phyloP scores from a whole-genome alignment of 768 basidiomycete species.

The Rhizopogon roseolus region DNA sequence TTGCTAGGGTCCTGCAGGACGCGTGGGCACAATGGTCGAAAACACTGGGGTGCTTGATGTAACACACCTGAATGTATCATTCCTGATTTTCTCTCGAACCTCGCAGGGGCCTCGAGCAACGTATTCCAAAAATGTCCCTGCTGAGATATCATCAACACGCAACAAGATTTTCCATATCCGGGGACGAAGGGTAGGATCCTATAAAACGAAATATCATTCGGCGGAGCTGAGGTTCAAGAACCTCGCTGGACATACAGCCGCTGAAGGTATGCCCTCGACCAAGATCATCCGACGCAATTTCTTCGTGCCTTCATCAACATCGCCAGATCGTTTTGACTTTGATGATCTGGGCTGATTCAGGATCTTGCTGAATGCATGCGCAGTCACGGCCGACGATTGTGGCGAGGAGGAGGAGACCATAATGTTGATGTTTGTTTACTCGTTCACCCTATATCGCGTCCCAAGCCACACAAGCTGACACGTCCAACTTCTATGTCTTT shows the following conservation, averaged over 20 bases:
- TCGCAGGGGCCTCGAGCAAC: conserved; percentile 82
- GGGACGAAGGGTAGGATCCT: conserved; percentile 85
- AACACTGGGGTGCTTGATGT: not conserved
- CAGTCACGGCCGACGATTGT: conserved; percentile 34
- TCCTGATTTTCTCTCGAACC: conserved; percentile 88
- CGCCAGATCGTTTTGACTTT: conserved; percentile 56
- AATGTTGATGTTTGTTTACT: conserved; percentile 3
- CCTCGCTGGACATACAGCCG: conserved; percentile 45
- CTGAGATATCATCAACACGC: conserved; percentile 73
- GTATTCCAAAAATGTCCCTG: conserved; percentile 71
- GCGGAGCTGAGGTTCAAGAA: not conserved
- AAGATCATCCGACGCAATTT: conserved; percentile 84
- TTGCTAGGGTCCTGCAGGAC: conserved; percentile 74
- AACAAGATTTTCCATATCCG: conserved; percentile 94
- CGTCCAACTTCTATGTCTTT: conserved; percentile 4
- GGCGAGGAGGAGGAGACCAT: conserved; percentile 21
- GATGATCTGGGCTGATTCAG: conserved; percentile 68
- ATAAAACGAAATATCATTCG: conserved; percentile 2
- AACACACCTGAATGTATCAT: conserved; percentile 88
- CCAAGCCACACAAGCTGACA: conserved; percentile 8
- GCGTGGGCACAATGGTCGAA: not conserved
- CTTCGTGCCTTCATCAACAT: conserved; percentile 80
- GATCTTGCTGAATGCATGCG: conserved; percentile 79
- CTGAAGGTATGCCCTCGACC: conserved; percentile 85
- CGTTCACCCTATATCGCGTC: not conserved